phyloP scores from a whole-genome alignment of 2,329 filamentous ascomycete species.

The Fusarium incarnatum region DNA sequence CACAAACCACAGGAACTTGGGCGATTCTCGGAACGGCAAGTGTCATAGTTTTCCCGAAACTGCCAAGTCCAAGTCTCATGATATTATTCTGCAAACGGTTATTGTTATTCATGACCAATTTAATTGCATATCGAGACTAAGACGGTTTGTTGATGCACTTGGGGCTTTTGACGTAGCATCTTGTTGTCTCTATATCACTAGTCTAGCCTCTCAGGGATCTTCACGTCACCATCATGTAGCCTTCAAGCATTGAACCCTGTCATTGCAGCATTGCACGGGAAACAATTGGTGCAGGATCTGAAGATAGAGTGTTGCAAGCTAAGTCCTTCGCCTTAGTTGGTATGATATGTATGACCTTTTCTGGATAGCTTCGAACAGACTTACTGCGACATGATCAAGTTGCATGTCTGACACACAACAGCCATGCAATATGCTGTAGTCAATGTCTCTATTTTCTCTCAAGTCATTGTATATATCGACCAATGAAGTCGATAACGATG shows the following conservation, averaged over 20 bases:
- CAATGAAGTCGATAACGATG: neutral
- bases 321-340: neutral
- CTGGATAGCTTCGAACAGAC: neutral
- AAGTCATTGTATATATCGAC: neutral
- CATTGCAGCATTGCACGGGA: constrained; percentile 19
- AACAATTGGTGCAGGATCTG: constrained; percentile 2
- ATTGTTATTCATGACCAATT: neutral
- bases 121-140: neutral
- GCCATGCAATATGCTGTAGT: neutral
- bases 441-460: neutral
- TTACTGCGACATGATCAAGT: neutral
- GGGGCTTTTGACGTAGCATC: neutral
- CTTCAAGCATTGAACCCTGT: constrained; percentile 35
- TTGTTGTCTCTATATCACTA: constrained; percentile 9
- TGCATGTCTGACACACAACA: neutral
- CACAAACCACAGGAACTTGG: constrained; percentile 2
- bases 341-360: neutral
- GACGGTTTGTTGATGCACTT: neutral
- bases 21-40: constrained; percentile 32
- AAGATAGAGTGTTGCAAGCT: neutral
- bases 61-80: constrained; percentile 13
- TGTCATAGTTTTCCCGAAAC: constrained; percentile 37
- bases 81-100: constrained; percentile 1
- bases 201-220: constrained; percentile 31
- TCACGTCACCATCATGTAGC: constrained; percentile 32